phyloP scores from a whole-genome alignment of 345 rosid species.

The Linum tenue region DNA sequence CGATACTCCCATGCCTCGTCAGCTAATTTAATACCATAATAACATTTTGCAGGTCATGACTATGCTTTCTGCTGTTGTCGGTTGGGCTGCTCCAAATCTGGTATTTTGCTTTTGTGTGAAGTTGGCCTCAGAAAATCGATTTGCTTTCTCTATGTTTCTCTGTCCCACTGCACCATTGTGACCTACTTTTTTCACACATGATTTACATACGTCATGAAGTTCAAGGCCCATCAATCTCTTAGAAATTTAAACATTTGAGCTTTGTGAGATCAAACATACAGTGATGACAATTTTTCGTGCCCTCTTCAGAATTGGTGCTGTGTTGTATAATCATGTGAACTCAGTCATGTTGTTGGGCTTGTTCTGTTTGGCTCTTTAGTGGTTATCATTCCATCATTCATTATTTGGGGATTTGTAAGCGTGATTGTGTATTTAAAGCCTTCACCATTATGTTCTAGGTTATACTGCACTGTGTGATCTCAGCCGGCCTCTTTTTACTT shows the following conservation, averaged over 20 bases:
- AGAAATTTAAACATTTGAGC: no score
- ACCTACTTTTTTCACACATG: neutral
- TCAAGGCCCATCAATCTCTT: no score
- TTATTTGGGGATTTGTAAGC: neutral
- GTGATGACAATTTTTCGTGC: neutral
- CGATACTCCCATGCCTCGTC: neutral
- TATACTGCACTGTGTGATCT: neutral
- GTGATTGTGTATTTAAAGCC: neutral
- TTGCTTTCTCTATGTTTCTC: conserved; percentile 10
- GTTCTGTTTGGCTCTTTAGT: neutral
- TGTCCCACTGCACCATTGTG: neutral
- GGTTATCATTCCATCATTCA: neutral
- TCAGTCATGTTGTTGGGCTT: neutral
- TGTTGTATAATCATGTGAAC: neutral
- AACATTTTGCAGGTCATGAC: conserved; percentile 17
- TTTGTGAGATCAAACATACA: no score
- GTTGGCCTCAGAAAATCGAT: neutral
- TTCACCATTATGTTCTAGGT: neutral
- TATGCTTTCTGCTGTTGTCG: conserved; percentile 16
- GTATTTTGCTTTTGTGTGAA: conserved; percentile 6
- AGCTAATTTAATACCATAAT: no score
- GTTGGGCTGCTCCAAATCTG: conserved; percentile 31
- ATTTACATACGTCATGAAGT: no score
- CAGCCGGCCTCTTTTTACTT: neutral
- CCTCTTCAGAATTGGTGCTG: neutral